These are phyloP conservation scores for Dioscorea alata DNA, from an alignment of 106 monocot species.

Conservation along the genomic window DNA sequence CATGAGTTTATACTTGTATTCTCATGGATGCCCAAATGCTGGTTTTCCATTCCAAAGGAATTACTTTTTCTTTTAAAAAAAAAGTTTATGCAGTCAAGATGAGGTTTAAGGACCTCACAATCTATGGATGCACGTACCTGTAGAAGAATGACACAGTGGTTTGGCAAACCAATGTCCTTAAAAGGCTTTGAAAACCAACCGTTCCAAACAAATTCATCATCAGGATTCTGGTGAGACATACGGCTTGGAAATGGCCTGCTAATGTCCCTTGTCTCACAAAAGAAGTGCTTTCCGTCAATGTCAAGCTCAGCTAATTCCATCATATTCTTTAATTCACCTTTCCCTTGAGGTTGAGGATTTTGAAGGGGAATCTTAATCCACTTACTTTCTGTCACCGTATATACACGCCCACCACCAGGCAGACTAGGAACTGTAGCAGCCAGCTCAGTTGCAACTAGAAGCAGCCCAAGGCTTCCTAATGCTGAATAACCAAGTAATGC, in stretches of 20 bases:
- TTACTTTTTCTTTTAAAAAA: neutral
- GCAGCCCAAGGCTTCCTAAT: slow-evolving; percentile 69
- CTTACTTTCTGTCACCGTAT: slow-evolving; percentile 76
- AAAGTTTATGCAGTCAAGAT: neutral
- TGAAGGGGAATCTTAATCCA: slow-evolving; percentile 88
- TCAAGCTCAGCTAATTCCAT: slow-evolving; percentile 75
- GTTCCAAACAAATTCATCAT: slow-evolving; percentile 99
- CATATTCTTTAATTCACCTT: slow-evolving; percentile 80
- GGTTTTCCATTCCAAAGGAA: too few species aligned
- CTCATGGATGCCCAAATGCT: too few species aligned
- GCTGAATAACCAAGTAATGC: slow-evolving; percentile 85
- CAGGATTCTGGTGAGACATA: slow-evolving; percentile 59
- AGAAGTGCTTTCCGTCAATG: slow-evolving; percentile 94
- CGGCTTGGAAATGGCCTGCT: slow-evolving; percentile 87
- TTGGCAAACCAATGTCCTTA: slow-evolving; percentile 79
- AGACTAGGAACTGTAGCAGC: slow-evolving; percentile 50
- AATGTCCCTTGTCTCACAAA: slow-evolving; percentile 93
- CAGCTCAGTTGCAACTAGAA: slow-evolving; percentile 83
- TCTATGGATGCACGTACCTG: slow-evolving; percentile 43
- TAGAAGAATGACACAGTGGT: slow-evolving; percentile 81
- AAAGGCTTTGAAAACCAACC: slow-evolving; percentile 91
- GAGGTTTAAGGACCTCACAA: neutral
- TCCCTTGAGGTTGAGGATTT: slow-evolving; percentile 79
- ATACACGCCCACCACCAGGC: slow-evolving; percentile 88
- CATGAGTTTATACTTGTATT: too few species aligned